phyloP scores from a whole-genome alignment of 2,329 filamentous ascomycete species.

The Exophiala sp. region DNA sequence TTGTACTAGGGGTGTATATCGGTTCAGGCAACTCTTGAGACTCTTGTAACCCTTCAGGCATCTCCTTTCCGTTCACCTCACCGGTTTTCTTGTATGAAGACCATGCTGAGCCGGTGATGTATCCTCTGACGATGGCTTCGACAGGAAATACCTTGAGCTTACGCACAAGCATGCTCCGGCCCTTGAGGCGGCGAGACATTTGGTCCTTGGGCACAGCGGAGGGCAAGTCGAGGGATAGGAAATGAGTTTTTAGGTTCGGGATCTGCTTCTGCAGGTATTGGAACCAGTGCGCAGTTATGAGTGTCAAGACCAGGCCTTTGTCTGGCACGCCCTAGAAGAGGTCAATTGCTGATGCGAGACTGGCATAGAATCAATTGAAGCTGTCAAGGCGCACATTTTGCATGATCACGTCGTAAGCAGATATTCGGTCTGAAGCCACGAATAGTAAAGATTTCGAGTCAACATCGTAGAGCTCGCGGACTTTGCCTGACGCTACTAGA shows the following conservation, averaged over 20 bases:
- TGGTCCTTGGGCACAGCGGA: conserved; percentile 37
- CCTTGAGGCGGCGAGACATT: conserved; percentile 33
- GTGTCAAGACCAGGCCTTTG: conserved; percentile 65
- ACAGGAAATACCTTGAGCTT: conserved; percentile 72
- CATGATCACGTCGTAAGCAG: conserved; percentile 91
- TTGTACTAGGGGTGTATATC: conserved; percentile 79
- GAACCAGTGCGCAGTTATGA: conserved; percentile 68
- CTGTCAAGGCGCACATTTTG: conserved; percentile 57
- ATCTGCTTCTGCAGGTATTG: conserved; percentile 54
- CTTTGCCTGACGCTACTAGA: conserved; percentile 64
- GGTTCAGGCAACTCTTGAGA: conserved; percentile 67
- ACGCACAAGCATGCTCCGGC: conserved; percentile 73
- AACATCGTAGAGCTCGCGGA: conserved; percentile 75
- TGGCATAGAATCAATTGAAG: conserved; percentile 39
- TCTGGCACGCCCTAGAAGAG: conserved; percentile 59
- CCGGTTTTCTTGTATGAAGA: conserved; percentile 69
- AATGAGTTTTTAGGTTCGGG: conserved; percentile 61
- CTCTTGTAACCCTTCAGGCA: conserved; percentile 66
- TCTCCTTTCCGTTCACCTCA: conserved; percentile 73
- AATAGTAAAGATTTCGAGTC: conserved; percentile 72
- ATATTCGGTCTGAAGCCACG: conserved; percentile 84
- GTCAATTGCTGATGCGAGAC: conserved; percentile 29
- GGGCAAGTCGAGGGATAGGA: conserved; percentile 58
- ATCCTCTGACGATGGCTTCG: conserved; percentile 83
- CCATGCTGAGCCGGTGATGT: conserved; percentile 84